Base-by-base conservation (phyloP, 345 rosid species). In the Aquilaria yunnanensis region DNA sequence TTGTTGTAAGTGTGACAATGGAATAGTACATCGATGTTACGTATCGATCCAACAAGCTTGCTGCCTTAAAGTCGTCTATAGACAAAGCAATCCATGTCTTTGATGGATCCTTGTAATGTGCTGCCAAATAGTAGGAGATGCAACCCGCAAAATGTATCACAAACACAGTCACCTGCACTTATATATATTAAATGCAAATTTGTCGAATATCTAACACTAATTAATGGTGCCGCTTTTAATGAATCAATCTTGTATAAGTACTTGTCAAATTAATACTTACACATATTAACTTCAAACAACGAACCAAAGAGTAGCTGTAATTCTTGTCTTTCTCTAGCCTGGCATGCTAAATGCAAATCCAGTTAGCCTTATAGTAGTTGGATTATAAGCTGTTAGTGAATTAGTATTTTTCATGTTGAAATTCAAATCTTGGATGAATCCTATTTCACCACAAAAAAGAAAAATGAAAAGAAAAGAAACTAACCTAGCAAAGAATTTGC, bases 301-400 rank as follows among this genome's bases (percentile, higher is more conserved):
- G 87, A 57, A 82, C 77, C 83, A 76, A 68, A n/a, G 82, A 74
- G 74, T 90, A 90, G 72, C 69, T 90, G 63, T 67, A 85, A 70
- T 81, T 78, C 69, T 70, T 82, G 51, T 90, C 88, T 72, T 90
- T 90, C 80, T 90, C 97, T 82, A 90, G 57, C 56, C 96, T 88
- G 81, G 43, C 43, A 37, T 37, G 43, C 43, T 37, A 37, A 37
- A 37, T 37, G 7, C 7, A 3, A 3, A 37, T 3, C 7, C 43
- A 3, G 43, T 37, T 37, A 37, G 43, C 4, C 43, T 37, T 37
- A 37, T 23, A 23, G 23, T 23, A 23, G 23, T 23, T 23, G 23
- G 23, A 23, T 23, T 23, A 23, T 23, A 23, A 23, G 1, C 23
- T 23, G 23, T 23, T 23, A 23, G 23, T 23, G 23, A 23, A 23